Conservation (phyloP, 1,284 basidiomycete genomes). For the Ceraceosorus guamensis region DNA sequence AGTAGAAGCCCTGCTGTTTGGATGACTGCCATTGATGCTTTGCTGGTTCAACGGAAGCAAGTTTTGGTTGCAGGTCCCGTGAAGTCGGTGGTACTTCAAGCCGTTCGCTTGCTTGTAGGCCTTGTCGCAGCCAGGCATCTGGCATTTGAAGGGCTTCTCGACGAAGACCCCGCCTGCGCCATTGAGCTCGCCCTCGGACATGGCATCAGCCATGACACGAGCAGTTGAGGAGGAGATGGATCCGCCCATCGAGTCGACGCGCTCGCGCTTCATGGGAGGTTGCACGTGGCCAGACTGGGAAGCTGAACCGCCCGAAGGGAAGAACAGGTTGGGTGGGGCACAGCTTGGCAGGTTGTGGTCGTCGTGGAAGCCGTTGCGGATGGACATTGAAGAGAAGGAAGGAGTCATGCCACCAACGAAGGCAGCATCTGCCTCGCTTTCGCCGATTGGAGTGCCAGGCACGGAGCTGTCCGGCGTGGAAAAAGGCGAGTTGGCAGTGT, state of each 20-base stretch:
- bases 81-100: conserved; percentile 92
- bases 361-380: conserved; percentile 26
- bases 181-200: neutral
- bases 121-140: conserved; percentile 95
- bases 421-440: conserved; percentile 35
- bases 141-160: conserved; percentile 88
- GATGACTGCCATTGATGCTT: neutral
- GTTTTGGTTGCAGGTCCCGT: conserved; percentile 66
- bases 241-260: conserved; percentile 17
- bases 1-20: neutral
- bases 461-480: conserved; percentile 44
- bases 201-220: conserved; percentile 11
- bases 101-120: conserved; percentile 95
- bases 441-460: conserved; percentile 37
- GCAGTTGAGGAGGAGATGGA: conserved; percentile 5
- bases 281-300: neutral
- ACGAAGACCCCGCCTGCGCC: conserved; percentile 7
- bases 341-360: conserved; percentile 40
- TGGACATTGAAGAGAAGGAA: conserved; percentile 41
- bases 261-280: conserved; percentile 40
- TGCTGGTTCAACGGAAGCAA: conserved; percentile 7
- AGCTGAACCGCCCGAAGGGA: conserved; percentile 25
- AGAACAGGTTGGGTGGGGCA: conserved; percentile 47
- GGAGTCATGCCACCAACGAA: conserved; percentile 26
- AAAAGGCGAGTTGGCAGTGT: conserved; percentile 44